A percentile compares a stretch with the other conserved stretches of the same genome.
phyloP scores from a whole-genome alignment of 176 grass and related monocot genomes.

The Melocanna baccifera region DNA sequence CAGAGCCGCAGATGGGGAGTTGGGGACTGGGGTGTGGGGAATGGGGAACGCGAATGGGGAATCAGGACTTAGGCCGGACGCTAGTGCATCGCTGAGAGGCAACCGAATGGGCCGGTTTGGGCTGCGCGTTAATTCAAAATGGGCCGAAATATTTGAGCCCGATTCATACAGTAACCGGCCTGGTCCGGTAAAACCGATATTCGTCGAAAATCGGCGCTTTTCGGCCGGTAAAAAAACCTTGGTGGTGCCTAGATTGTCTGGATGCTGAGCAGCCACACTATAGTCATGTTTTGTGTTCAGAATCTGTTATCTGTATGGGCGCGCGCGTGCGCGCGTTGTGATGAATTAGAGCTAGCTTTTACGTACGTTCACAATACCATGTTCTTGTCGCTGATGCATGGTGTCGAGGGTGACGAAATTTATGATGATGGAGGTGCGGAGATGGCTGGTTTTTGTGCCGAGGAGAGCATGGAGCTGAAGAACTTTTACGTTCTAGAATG shows the following conservation, averaged over 20 bases:
- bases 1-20: too few species aligned
- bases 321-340: slow-evolving; percentile 12
- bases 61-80: too few species aligned
- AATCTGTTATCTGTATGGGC: background rate
- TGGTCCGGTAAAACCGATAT: too few species aligned
- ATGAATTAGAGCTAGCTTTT: background rate
- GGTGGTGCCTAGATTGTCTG: background rate
- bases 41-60: too few species aligned
- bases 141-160: too few species aligned
- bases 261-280: background rate
- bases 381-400: background rate
- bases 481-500: background rate
- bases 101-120: too few species aligned
- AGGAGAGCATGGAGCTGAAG: background rate
- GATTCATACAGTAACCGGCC: too few species aligned
- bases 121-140: too few species aligned
- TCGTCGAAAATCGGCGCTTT: too few species aligned
- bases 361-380: background rate
- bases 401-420: background rate
- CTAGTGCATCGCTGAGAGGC: too few species aligned
- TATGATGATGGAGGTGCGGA: background rate
- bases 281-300: background rate
- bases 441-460: background rate
- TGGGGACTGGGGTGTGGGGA: too few species aligned
- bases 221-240: too few species aligned